Conservation (phyloP, 495 filamentous ascomycete genomes). For the Saxophila tyrrhenica region DNA sequence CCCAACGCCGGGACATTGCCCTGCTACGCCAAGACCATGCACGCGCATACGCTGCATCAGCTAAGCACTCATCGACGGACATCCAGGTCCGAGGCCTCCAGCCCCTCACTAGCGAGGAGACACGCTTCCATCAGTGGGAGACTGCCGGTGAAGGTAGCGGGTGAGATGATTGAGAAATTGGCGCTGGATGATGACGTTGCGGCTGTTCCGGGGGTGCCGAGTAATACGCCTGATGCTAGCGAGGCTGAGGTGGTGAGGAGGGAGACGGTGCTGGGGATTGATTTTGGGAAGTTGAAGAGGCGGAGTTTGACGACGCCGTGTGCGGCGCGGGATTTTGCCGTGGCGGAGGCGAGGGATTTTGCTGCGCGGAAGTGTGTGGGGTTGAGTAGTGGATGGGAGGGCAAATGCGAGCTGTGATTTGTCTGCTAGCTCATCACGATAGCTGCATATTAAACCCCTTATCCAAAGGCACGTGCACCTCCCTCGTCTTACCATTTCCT, state of each 20-base stretch:
- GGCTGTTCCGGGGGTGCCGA: not conserved
- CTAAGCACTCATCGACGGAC: constrained; percentile 1
- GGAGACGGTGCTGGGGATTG: not conserved
- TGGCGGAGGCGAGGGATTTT: not conserved
- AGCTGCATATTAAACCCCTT: not conserved
- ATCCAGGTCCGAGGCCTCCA: not conserved
- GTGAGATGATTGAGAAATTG: not conserved
- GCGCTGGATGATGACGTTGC: constrained; percentile 2
- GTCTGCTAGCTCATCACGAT: not conserved
- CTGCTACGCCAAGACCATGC: constrained; percentile 9
- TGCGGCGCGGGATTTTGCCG: not conserved
- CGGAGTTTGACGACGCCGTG: not conserved
- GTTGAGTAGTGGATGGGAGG: not conserved
- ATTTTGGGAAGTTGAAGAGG: not conserved
- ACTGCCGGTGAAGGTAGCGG: not conserved
- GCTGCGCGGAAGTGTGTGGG: not conserved
- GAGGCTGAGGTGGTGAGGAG: not conserved
- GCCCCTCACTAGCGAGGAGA: not conserved
- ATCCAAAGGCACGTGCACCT: not conserved
- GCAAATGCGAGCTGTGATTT: not conserved
- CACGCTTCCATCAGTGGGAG: not conserved
- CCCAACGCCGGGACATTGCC: not conserved
- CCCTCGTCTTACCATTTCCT: not conserved
- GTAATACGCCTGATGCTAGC: constrained; percentile 5
- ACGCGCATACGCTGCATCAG: constrained; percentile 10